Conservation (phyloP, 148 eudicot genomes). For the Rhododendron griersonianum region DNA sequence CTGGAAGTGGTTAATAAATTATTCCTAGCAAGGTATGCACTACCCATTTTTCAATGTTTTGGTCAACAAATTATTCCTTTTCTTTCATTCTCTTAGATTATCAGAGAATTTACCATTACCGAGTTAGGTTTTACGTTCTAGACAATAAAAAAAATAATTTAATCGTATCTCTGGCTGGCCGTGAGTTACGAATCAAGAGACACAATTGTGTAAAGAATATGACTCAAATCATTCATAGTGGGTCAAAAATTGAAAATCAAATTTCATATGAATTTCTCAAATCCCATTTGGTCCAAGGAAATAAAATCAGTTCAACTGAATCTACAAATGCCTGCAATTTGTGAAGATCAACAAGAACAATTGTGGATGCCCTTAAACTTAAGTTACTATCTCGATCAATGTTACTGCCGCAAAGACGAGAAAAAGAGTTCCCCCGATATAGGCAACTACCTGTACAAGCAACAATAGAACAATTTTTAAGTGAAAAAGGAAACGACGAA, state of each 20-base stretch:
- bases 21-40: too few relatives aligned
- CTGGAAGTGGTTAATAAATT: too few relatives aligned
- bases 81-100: too few relatives aligned
- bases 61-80: too few relatives aligned
- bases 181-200: too few relatives aligned
- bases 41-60: too few relatives aligned
- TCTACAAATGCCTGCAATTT: neutral
- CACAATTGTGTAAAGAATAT: too few relatives aligned
- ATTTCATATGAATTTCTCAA: neutral
- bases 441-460: constrained; percentile 66
- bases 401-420: constrained; percentile 86
- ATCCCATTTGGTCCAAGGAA: neutral
- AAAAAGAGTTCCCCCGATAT: constrained; percentile 85
- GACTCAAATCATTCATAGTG: too few relatives aligned
- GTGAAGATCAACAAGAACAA: neutral
- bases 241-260: neutral
- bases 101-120: too few relatives aligned
- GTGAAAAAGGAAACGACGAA: neutral
- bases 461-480: neutral
- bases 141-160: too few relatives aligned
- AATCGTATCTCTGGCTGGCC: too few relatives aligned
- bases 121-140: too few relatives aligned
- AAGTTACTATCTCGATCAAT: constrained; percentile 61
- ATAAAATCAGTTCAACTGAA: neutral
- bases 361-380: constrained; percentile 15